Evolutionary conservation across 2,329 filamentous ascomycete genomes (phyloP).

Genomic region (Fusarium sp.): DNA sequence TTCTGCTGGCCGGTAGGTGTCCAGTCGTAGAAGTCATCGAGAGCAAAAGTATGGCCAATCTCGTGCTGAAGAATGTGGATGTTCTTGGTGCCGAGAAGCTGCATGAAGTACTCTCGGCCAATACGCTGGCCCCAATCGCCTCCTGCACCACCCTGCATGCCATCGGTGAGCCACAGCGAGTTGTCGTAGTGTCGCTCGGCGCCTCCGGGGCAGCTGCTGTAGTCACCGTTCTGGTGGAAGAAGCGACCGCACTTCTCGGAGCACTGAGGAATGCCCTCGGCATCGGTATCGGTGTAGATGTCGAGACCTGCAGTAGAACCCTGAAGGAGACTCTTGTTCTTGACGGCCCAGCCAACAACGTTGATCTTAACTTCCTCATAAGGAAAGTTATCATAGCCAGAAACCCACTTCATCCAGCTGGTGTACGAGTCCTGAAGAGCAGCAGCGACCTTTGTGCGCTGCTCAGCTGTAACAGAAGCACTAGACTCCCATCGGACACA

Average conservation of each 20-base stretch:
- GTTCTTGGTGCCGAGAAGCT: constrained; percentile 53
- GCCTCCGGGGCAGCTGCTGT: constrained; percentile 54
- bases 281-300: constrained; percentile 59
- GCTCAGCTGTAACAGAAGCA: constrained; percentile 53
- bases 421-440: constrained; percentile 55
- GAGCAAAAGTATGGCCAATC: constrained; percentile 60
- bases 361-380: constrained; percentile 56
- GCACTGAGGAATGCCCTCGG: constrained; percentile 59
- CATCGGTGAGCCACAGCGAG: constrained; percentile 63
- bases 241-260: constrained; percentile 57
- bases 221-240: constrained; percentile 60
- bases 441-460: constrained; percentile 55
- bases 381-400: constrained; percentile 61
- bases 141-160: constrained; percentile 59
- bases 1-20: constrained; percentile 56
- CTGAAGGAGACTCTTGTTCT: constrained; percentile 54
- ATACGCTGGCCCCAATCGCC: constrained; percentile 64
- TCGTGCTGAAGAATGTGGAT: constrained; percentile 63
- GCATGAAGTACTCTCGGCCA: constrained; percentile 60
- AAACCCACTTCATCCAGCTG: constrained; percentile 59
- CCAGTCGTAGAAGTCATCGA: constrained; percentile 60
- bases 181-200: constrained; percentile 59
- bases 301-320: constrained; percentile 55
- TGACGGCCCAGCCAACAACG: constrained; percentile 60
- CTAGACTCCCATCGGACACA: constrained; percentile 62